These are phyloP conservation scores for Daldinia loculata DNA, from an alignment of 495 filamentous ascomycete species.

Conservation along the genomic window DNA sequence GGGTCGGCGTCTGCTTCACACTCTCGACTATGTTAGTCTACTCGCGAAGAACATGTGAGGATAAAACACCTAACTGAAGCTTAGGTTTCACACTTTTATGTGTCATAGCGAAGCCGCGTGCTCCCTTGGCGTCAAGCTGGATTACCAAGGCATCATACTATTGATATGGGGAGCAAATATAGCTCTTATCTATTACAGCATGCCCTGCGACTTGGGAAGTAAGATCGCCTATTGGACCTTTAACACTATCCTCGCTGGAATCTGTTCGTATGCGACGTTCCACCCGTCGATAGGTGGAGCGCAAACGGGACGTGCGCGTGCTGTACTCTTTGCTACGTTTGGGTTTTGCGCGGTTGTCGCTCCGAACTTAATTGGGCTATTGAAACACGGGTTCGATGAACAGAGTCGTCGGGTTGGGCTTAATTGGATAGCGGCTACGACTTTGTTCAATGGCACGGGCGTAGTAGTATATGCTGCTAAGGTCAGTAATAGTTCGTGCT, in stretches of 20 bases:
- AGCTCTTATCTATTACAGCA: constrained; percentile 62
- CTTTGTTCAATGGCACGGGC: neutral
- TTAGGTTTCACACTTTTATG: constrained; percentile 59
- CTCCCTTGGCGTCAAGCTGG: constrained; percentile 54
- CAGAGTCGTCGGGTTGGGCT: constrained; percentile 45
- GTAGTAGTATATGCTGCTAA: neutral
- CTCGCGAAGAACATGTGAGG: neutral
- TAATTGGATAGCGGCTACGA: neutral
- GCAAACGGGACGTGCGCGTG: constrained; percentile 48
- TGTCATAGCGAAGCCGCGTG: constrained; percentile 56
- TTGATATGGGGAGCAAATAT: constrained; percentile 64
- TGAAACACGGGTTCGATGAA: constrained; percentile 48
- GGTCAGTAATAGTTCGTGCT: neutral
- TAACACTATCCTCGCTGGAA: neutral
- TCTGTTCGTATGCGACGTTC: neutral
- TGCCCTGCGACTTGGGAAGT: constrained; percentile 29
- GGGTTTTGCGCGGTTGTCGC: constrained; percentile 53
- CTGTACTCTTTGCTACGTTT: constrained; percentile 54
- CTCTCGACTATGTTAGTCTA: constrained; percentile 49
- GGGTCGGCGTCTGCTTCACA: constrained; percentile 61
- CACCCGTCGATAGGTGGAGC: constrained; percentile 47
- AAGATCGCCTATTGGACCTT: neutral
- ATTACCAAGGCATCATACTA: constrained; percentile 62
- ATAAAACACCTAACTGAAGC: neutral
- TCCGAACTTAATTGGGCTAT: constrained; percentile 54